Evolutionary conservation across 495 filamentous ascomycete species (phyloP).

Genomic region (Neurospora sublineolata): DNA sequence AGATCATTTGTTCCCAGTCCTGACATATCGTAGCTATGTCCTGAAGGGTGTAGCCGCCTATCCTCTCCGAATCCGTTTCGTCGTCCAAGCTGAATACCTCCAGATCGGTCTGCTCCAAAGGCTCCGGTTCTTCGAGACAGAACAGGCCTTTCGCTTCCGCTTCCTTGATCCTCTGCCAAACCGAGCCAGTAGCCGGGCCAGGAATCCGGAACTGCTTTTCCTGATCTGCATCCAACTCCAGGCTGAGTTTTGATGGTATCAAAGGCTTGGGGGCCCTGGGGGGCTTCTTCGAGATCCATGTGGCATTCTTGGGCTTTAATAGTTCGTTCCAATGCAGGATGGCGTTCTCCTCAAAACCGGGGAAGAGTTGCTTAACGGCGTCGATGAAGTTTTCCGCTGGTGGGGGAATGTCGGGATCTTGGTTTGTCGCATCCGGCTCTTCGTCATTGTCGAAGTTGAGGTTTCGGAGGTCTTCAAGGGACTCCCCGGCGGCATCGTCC

Average conservation of each 20-base stretch:
- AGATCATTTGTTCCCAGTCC: conserved; percentile 63
- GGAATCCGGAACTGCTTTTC: conserved; percentile 65
- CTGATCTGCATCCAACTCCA: conserved; percentile 74
- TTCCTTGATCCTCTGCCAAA: conserved; percentile 43
- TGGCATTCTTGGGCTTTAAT: conserved; percentile 60
- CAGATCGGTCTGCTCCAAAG: conserved; percentile 41
- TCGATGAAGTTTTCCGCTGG: conserved; percentile 55
- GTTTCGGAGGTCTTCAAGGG: conserved; percentile 18
- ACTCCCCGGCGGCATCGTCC: conserved; percentile 8
- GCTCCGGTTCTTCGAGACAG: conserved; percentile 39
- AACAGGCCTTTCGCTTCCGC: conserved; percentile 47
- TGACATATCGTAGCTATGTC: conserved; percentile 72
- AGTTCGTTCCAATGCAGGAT: conserved; percentile 60
- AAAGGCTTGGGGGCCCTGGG: conserved; percentile 67
- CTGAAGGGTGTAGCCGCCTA: conserved; percentile 58
- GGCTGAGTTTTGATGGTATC: conserved; percentile 70
- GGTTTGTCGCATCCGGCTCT: conserved; percentile 25
- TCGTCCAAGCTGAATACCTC: conserved; percentile 40
- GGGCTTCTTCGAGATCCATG: conserved; percentile 57
- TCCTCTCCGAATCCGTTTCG: conserved; percentile 48
- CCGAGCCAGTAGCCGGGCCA: conserved; percentile 31
- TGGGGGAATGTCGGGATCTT: conserved; percentile 41
- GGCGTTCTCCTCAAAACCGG: conserved; percentile 53
- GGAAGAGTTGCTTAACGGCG: conserved; percentile 56
- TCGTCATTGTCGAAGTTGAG: conserved; percentile 38